Base-by-base conservation (phyloP, 331 rosid species). In the Quercus lobata region DNA sequence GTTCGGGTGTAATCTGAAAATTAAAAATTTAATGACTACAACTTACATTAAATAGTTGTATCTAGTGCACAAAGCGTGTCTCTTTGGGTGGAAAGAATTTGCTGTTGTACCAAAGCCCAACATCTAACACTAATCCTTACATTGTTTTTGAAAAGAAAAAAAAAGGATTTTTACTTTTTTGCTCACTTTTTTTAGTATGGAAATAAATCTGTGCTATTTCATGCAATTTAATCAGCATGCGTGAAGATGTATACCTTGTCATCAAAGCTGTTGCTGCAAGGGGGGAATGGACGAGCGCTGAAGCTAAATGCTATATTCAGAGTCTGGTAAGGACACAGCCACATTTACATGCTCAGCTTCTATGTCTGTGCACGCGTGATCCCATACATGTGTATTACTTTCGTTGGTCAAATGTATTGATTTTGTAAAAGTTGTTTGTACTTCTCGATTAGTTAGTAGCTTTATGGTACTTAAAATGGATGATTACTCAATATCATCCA, bases 241-340 rank as follows among this genome's bases (percentile, higher is more conserved):
- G 99, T 24, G 99, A 91, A 84, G 97, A 95, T 79, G 87, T 95
- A n/a, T 95, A 93, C 80, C 91, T 88, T 72, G 96, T 89, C 0
- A 82, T 95, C 81, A 93, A 91, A 87, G 90, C 97, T 41, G 85
- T 90, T 88, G 88, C 91, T 69, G 76, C 87, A 6, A 89, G 79
- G 84, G 91, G 90, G 54, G 98, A 91, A 57, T 87, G 92, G 97
- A 82, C 74, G 73, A 90, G 71, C 83, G 89, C 91, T 80, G 99
- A 95, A 86, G 90, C 83, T 81, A 93, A 89, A 84, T 56, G 53
- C 44, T 93, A 88, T 60, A 83, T 88, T 78, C 94, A 88, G 72
- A 84, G 85, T 74, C 82, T 93, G 98, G 99, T 93, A 90, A 79
- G 88, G 63, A 34, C 14, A 68, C 21, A 18, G 44, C 32, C 37